Evolutionary conservation across 139 green algal genomes (phyloP).

Genomic region (Coelastrella sp.): DNA sequence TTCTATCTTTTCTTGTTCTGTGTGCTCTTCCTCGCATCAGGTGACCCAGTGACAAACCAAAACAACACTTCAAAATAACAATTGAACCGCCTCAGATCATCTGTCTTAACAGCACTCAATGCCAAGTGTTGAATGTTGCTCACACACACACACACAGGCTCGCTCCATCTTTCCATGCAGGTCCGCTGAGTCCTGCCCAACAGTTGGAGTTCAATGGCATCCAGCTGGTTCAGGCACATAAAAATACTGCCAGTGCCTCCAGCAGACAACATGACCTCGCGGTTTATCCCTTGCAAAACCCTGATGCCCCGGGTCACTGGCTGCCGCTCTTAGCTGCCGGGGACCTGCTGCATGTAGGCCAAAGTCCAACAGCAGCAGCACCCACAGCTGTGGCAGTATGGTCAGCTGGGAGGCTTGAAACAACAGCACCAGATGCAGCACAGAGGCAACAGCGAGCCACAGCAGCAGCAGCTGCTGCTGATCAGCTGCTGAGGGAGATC

Average conservation of each 20-base stretch:
- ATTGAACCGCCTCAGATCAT: too few species aligned
- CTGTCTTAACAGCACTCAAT: too few species aligned
- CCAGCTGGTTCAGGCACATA: too few species aligned
- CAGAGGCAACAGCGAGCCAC: neutral
- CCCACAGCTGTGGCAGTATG: neutral
- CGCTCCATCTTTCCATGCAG: too few species aligned
- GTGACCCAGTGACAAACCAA: too few species aligned
- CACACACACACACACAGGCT: too few species aligned
- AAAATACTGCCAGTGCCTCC: neutral
- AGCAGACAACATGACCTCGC: neutral
- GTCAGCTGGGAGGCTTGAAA: neutral
- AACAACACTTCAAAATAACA: too few species aligned
- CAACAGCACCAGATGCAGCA: neutral
- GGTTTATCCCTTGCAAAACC: slow-evolving; percentile 1
- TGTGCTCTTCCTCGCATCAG: too few species aligned
- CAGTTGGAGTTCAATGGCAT: too few species aligned
- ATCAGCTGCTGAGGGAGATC: slow-evolving; percentile 11
- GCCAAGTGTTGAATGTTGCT: too few species aligned
- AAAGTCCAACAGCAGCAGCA: neutral
- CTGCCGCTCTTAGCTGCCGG: slow-evolving; percentile 35
- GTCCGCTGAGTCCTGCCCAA: too few species aligned
- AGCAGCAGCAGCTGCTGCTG: slow-evolving; percentile 5
- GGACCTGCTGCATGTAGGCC: neutral
- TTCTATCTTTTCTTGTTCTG: too few species aligned
- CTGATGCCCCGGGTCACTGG: neutral